Evolutionary conservation across 768 basidiomycete genomes (phyloP), one percentile per base, ranked within the genome.

Genomic region (Mycena alexandri): DNA sequence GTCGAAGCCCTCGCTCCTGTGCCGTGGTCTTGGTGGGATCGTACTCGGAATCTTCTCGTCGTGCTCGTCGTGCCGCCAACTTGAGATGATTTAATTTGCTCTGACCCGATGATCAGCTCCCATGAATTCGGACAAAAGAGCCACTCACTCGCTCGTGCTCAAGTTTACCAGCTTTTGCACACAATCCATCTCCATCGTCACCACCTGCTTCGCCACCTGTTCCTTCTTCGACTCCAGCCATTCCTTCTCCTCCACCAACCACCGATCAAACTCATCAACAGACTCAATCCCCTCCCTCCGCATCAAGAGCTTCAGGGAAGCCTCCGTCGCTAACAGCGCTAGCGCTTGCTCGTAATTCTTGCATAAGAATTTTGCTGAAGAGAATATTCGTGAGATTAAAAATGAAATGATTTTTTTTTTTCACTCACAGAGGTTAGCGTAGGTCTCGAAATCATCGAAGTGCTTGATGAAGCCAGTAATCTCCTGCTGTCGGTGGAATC

Each of bases 171-270:
- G 34, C 19, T 58, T 65, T 41, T 65, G 63, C 22, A 17, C 19
- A 24, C 58, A 65, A 13, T 65, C 64, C 56, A 59, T 65, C 38
- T 50, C 44, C 34, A 57, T 19, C 7, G 63, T 65, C 47, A 57
- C 63, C 29, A 50, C 19, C 56, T 65, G 56, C 56, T 65, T 65
- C n/a, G 47, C 11, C 58, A 41, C 29, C 56, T 43, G 21, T 19
- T 24, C 29, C 29, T 29, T 29, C 29, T 29, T 29, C 29, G 29
- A 29, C 29, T 29, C 29, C 1, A 65, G 56, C 41, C 43, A 21
- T 9, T 14, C 56, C 19, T 52, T 58, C 41, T 65, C 64, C 21
- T 38, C 19, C n/a, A 0, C 42, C 13, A 2, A 25, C 56, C 63
- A 59, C 9, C 1, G 9, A 36, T 51, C 38, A 14, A 65, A 65